Evolutionary conservation across 78 protist species (phyloP), one percentile per base, ranked within the genome.

Genomic region (Speleostelium caveatum): DNA sequence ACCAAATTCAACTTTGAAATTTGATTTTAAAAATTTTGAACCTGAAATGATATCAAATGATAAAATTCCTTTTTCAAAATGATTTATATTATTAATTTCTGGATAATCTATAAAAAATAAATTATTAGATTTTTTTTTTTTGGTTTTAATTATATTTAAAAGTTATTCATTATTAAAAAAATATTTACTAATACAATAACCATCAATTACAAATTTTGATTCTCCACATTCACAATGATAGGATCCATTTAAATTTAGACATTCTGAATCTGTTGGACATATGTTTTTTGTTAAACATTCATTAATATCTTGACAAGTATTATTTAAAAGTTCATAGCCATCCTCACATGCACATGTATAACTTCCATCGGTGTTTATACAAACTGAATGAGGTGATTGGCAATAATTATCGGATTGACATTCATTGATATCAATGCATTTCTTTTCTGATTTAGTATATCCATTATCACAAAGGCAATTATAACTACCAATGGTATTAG

Each of bases 151-250:
- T n/a, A n/a, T n/a, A n/a, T n/a, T n/a, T n/a, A n/a, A n/a, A n/a
- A n/a, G n/a, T n/a, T n/a, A n/a, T n/a, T n/a, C n/a, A n/a, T n/a
- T 45, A 45, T 14, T 45, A 45, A 10, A 10, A 14, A 14, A 6
- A 45, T 45, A 45, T 45, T 45, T 10, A 45, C 53, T 14, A 14
- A 14, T 6, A 10, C 10, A 14, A 45, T 45, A 6, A 45, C 53
- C 10, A 45, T 45, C 10, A 14, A 45, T 45, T 14, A 45, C 6
- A 6, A 14, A 10, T 45, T 10, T 45, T 6, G 53, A 45, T 7
- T 45, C n/a, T 32, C 38, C 38, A 42, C 91, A 83, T 28, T 49
- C 16, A 83, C 91, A 83, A 38, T 36, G 32, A 42, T n/a, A 83
- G 0, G 71, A 69, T 26, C 73, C 79, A 38, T 12, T 7, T 6